Conservation (phyloP, 2,329 filamentous ascomycete species). For the Pseudopithomyces chartarum region DNA sequence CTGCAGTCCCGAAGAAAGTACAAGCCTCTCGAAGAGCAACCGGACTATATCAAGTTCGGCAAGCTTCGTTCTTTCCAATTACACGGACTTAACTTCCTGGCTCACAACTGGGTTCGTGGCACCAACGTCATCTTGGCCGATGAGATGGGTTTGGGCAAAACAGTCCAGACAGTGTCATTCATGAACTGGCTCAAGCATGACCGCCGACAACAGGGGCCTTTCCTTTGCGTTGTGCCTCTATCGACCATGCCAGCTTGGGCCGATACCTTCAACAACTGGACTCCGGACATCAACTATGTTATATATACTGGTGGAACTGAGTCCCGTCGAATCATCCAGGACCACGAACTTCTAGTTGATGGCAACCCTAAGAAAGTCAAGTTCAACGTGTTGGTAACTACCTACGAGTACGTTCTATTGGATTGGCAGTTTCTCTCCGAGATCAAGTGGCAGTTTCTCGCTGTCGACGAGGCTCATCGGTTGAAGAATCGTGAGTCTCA, state of each 20-base stretch:
- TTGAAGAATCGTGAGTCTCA: constrained; percentile 96
- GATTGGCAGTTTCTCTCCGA: constrained; percentile 83
- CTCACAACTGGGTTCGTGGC: constrained; percentile 90
- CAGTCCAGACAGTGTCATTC: constrained; percentile 95
- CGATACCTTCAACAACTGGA: constrained; percentile 96
- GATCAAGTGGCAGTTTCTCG: constrained; percentile 97
- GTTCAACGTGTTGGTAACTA: constrained; percentile 97
- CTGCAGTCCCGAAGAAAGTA: constrained; percentile 65
- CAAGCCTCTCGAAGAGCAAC: constrained; percentile 73
- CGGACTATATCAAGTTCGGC: constrained; percentile 81
- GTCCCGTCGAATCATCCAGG: constrained; percentile 83
- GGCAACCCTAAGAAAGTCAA: constrained; percentile 87
- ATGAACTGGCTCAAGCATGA: constrained; percentile 96
- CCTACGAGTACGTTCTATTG: constrained; percentile 92
- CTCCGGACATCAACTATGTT: constrained; percentile 94
- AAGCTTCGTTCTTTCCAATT: constrained; percentile 92
- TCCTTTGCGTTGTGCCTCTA: constrained; percentile 94
- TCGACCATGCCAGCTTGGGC: constrained; percentile 98
- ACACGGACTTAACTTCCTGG: constrained; percentile 91
- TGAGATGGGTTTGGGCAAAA: constrained; percentile 98
- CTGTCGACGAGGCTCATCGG: constrained; percentile 94
- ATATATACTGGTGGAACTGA: constrained; percentile 92
- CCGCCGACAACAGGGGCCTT: constrained; percentile 87
- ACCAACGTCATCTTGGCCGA: constrained; percentile 98
- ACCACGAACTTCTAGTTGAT: constrained; percentile 86